Evolutionary conservation across 1,139 yeast genomes (phyloP).

Genomic region (Diutina pseudorugosa): DNA sequence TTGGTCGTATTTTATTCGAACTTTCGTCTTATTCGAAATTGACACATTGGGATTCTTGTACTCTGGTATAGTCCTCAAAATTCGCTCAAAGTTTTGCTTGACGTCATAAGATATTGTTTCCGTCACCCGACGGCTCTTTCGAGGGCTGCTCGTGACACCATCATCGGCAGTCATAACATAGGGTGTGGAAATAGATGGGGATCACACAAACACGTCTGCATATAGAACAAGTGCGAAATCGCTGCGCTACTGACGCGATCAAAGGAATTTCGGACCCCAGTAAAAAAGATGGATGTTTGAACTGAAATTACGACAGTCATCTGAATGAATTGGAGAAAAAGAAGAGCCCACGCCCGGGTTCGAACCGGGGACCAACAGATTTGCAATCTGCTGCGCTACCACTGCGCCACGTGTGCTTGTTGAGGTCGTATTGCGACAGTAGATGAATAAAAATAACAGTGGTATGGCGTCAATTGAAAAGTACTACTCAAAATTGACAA

Average conservation of each 20-base stretch:
- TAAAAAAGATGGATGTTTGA: neutral
- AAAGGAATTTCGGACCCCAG: neutral
- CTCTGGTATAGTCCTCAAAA: neutral
- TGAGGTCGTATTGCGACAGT: neutral
- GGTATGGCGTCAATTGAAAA: neutral
- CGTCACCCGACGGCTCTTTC: neutral
- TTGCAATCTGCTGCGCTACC: constrained; percentile 5
- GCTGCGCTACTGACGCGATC: neutral
- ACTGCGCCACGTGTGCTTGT: constrained; percentile 4
- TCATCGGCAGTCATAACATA: neutral
- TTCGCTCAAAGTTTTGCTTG: neutral
- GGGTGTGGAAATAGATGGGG: neutral
- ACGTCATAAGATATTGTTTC: neutral
- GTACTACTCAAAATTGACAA: too few species aligned
- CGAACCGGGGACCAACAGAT: constrained; percentile 4
- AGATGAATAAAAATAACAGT: neutral
- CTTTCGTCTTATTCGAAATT: neutral
- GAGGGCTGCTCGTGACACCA: neutral
- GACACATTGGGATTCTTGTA: neutral
- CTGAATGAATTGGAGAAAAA: neutral
- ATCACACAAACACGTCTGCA: constrained; percentile 1
- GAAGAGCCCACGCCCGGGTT: constrained; percentile 4
- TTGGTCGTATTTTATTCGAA: neutral
- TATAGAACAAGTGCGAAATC: neutral
- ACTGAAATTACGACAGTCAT: neutral